A percentile compares a stretch with the other conserved stretches of the same genome.
Conservation (phyloP, 192 early-diverging fungal species). For the Geosiphon pyriformis region DNA sequence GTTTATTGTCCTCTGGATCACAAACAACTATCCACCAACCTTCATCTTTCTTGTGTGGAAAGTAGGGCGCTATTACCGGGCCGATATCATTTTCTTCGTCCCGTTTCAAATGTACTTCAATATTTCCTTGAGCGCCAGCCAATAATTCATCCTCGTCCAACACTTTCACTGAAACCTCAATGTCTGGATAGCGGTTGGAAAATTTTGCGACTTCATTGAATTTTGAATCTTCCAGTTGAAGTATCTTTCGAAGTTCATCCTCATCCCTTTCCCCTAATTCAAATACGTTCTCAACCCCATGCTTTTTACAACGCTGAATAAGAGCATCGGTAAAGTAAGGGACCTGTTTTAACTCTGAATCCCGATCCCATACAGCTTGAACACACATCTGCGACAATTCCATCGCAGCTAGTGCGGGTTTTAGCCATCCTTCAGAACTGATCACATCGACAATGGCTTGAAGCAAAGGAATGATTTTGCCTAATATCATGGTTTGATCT, state of each 20-base stretch:
- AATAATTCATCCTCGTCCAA: conserved; percentile 54
- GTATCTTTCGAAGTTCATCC: conserved; percentile 59
- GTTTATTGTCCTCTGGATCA: conserved; percentile 65
- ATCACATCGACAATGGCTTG: conserved; percentile 95
- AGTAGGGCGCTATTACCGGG: conserved; percentile 88
- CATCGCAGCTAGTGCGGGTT: conserved; percentile 88
- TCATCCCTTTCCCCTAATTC: conserved; percentile 95
- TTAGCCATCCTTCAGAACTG: conserved; percentile 85
- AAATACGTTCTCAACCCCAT: conserved; percentile 82
- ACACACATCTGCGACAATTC: conserved; percentile 96
- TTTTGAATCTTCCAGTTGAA: conserved; percentile 58
- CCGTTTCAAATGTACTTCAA: conserved; percentile 74
- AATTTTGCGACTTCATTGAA: conserved; percentile 78
- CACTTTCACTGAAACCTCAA: conserved; percentile 77
- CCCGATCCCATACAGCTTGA: conserved; percentile 94
- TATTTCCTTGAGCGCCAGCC: conserved; percentile 56
- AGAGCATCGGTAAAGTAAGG: conserved; percentile 73
- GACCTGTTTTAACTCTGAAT: conserved; percentile 87
- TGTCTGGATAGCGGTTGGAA: conserved; percentile 90
- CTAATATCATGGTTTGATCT: conserved; percentile 69
- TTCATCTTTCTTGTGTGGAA: conserved; percentile 84
- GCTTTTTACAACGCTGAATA: conserved; percentile 65
- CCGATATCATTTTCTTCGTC: conserved; percentile 66
- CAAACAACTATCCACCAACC: conserved; percentile 98
- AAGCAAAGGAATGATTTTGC: conserved; percentile 73